Base-by-base conservation (phyloP, 495 filamentous ascomycete genomes). In the Penicillium canariense region DNA sequence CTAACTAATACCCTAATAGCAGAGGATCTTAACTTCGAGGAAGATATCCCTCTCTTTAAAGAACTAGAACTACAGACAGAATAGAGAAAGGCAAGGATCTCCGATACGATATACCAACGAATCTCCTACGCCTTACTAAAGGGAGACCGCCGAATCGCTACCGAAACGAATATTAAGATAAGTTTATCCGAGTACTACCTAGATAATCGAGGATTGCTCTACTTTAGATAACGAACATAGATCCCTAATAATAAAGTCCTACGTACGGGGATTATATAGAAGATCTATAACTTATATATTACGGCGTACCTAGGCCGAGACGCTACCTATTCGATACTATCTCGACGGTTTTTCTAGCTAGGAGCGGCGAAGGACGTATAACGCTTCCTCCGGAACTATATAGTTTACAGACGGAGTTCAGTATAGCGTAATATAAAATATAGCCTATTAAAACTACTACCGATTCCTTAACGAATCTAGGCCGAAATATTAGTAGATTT, bases 251-350 rank as follows among this genome's bases (percentile, higher is more conserved):
- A 15, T 10, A 10, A 48, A 14, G 1, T n/a, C 0, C 17, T 48
- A 25, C 17, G 17, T 14, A 48, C 5, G 10, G 1, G 45, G 2
- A 48, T 35, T 35, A 48, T 48, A 23, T 15, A 48, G 30, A 22
- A 48, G 9, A 10, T 48, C 12, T 9, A 48, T 10, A 12, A 48
- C 11, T 48, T 9, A 2, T 35, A 48, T 12, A 15, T 48, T 25
- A 48, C 9, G 1, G 28, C 4, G 1, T 35, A 48, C 18, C 45
- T 18, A 18, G 18, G 45, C 3, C 18, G 18, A 35, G 45, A 48
- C 28, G 28, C 45, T 25, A 48, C 17, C 28, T 48, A 48, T 23
- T 35, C 44, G 44, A 47, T 47, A 47, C 26, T 47, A 17, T 47
- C 44, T 17, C 26, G 26, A 18, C 44, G 44, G 28, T 48, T 48